Percentiles rank a stretch among this genome's conserved stretches.
phyloP scores from a whole-genome alignment of 768 basidiomycete genomes.

The Naganishia randhawae region DNA sequence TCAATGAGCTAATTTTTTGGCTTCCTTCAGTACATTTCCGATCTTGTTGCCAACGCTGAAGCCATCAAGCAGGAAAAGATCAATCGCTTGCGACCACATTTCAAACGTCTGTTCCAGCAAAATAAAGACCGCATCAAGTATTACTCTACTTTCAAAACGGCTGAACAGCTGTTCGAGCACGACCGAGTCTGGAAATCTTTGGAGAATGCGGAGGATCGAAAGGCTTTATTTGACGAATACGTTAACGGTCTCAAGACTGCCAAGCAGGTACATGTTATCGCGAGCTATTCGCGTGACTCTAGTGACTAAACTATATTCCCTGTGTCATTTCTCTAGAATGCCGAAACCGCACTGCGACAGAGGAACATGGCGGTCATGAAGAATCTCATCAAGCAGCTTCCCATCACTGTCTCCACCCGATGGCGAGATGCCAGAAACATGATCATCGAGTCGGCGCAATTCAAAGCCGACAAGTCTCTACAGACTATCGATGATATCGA shows the following conservation, averaged over 20 bases:
- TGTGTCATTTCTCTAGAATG: slow-evolving; percentile 38
- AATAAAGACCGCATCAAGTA: slow-evolving; percentile 84
- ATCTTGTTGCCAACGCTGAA: slow-evolving; percentile 72
- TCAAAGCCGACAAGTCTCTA: slow-evolving; percentile 71
- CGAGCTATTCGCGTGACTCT: background rate
- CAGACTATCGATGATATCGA: slow-evolving; percentile 82
- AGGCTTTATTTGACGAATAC: slow-evolving; percentile 86
- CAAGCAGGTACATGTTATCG: slow-evolving; percentile 63
- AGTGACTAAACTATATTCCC: slow-evolving; percentile 16
- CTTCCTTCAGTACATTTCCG: slow-evolving; percentile 65
- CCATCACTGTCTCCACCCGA: slow-evolving; percentile 86
- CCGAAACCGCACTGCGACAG: slow-evolving; percentile 38
- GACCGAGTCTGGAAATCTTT: slow-evolving; percentile 84
- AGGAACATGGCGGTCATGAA: slow-evolving; percentile 81
- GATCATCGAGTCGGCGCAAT: slow-evolving; percentile 72
- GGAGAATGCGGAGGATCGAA: slow-evolving; percentile 77
- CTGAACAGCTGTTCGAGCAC: slow-evolving; percentile 76
- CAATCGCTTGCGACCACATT: slow-evolving; percentile 77
- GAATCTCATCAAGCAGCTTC: slow-evolving; percentile 74
- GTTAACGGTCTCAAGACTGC: slow-evolving; percentile 76
- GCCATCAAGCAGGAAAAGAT: slow-evolving; percentile 80
- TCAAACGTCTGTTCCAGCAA: slow-evolving; percentile 64
- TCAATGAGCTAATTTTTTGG: background rate
- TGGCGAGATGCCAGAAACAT: slow-evolving; percentile 81
- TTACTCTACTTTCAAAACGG: slow-evolving; percentile 85